Conservation (phyloP, 345 rosid species). For the Eucalyptus cloeziana region DNA sequence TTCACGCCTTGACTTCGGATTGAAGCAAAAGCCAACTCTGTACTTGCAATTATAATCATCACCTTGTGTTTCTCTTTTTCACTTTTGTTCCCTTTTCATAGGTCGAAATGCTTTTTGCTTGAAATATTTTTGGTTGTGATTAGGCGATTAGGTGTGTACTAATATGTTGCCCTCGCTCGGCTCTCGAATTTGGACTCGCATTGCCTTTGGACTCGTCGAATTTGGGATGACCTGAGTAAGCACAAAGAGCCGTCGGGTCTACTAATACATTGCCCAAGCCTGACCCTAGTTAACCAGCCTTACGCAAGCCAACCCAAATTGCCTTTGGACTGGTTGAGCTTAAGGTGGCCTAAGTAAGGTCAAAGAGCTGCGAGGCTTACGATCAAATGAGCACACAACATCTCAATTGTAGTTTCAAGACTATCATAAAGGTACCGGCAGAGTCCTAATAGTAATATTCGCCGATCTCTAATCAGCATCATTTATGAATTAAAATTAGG, state of each 20-base stretch:
- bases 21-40: neutral
- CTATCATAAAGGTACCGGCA: rapidly evolving
- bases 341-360: neutral
- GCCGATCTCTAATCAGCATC: no score
- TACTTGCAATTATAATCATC: neutral
- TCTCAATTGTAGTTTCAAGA: neutral
- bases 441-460: neutral
- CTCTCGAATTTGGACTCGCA: neutral
- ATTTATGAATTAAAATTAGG: no score
- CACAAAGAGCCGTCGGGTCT: neutral
- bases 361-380: neutral
- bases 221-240: neutral
- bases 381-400: neutral
- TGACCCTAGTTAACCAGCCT: neutral
- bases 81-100: neutral
- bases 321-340: neutral
- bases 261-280: neutral
- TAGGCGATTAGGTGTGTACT: neutral
- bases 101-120: neutral
- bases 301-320: neutral
- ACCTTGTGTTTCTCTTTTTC: neutral
- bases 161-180: neutral
- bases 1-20: conserved; percentile 13
- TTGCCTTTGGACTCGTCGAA: neutral
- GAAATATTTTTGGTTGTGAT: neutral